These are phyloP conservation scores for Epithemia pelagica DNA, from an alignment of 108 stramenopile genomes.

Conservation along the genomic window DNA sequence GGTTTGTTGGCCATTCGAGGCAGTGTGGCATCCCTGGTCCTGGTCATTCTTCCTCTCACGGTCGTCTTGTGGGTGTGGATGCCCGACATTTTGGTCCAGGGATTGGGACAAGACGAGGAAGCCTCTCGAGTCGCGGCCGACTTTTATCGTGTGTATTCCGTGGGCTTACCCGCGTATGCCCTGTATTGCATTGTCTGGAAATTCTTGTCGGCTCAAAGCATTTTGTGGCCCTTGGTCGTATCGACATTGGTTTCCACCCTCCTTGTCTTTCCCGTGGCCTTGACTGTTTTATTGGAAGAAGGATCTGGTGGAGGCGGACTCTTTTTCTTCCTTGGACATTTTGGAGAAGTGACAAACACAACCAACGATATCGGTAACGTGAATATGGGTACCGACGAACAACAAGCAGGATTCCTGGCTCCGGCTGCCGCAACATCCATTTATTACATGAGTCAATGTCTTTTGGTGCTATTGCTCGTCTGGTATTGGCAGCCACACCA, in stretches of 20 bases:
- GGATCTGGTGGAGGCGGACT: no score
- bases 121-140: conserved; percentile 12
- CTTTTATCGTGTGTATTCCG: conserved; percentile 29
- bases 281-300: conserved; percentile 3
- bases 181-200: conserved; percentile 32
- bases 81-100: background rate
- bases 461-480: conserved; percentile 22
- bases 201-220: conserved; percentile 38
- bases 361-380: no score
- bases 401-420: conserved; percentile 25
- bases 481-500: conserved; percentile 23
- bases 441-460: conserved; percentile 18
- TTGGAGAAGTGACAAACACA: no score
- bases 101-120: conserved; percentile 21
- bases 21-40: conserved; percentile 11
- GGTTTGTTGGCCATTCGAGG: conserved; percentile 40
- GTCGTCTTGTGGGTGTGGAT: conserved; percentile 11
- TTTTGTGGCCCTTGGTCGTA: conserved; percentile 31
- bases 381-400: no score
- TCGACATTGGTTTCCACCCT: conserved; percentile 6
- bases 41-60: conserved; percentile 28
- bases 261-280: conserved; percentile 26
- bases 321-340: no score
- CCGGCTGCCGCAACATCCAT: conserved; percentile 22
- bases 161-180: conserved; percentile 28